Conservation (phyloP, 176 grass and related monocot species). For the Phoenix roebelenii region DNA sequence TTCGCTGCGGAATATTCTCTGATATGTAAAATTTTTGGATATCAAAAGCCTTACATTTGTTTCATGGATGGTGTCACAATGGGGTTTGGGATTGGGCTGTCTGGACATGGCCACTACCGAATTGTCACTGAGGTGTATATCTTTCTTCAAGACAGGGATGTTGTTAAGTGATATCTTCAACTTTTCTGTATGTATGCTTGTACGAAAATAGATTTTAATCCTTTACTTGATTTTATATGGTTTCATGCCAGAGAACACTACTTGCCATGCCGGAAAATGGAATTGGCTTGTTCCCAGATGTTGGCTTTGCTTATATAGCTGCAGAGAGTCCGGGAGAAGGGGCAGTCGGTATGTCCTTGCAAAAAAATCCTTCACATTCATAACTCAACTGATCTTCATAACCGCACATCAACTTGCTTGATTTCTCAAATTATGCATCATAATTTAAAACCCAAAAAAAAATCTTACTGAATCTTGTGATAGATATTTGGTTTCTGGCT, state of each 20-base stretch:
- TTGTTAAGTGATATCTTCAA: too few species aligned
- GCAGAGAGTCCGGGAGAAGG: slow-evolving; percentile 67
- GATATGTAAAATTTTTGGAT: slow-evolving; percentile 92
- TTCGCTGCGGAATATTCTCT: slow-evolving; percentile 89
- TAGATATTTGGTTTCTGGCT: too few species aligned
- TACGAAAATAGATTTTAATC: too few species aligned
- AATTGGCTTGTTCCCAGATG: slow-evolving; percentile 92
- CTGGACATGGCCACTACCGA: slow-evolving; percentile 83
- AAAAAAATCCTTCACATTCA: too few species aligned
- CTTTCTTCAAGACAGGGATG: not conserved
- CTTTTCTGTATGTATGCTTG: too few species aligned
- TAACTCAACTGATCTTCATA: too few species aligned
- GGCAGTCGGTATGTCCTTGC: slow-evolving; percentile 51
- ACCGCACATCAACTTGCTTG: too few species aligned
- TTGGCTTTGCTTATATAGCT: slow-evolving; percentile 88
- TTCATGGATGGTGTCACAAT: slow-evolving; percentile 98
- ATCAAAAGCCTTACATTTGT: slow-evolving; percentile 90
- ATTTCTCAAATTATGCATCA: too few species aligned
- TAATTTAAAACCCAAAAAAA: too few species aligned
- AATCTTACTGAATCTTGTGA: too few species aligned
- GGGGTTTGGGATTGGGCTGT: slow-evolving; percentile 99
- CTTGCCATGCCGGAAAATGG: slow-evolving; percentile 98
- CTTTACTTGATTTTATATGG: not conserved
- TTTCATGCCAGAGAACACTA: slow-evolving; percentile 62
- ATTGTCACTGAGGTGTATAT: slow-evolving; percentile 68